Conservation (phyloP, 2,329 filamentous ascomycete genomes). For the Aspergillus cejpii region DNA sequence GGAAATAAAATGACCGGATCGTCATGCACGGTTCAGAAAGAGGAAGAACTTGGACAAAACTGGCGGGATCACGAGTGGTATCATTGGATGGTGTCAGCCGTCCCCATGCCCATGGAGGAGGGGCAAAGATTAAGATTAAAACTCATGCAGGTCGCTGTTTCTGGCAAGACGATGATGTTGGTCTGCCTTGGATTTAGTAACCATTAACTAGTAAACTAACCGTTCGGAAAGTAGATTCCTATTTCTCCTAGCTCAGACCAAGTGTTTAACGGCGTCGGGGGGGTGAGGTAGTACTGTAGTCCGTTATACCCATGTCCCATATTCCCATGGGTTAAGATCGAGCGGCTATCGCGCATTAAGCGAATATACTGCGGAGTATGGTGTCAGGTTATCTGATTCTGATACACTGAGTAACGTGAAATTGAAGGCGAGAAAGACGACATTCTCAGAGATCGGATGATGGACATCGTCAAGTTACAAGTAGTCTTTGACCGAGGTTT, state of each 20-base stretch:
- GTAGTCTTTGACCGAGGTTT: not conserved
- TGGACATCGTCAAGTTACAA: not conserved
- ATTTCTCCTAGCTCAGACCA: not conserved
- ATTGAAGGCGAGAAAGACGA: no score
- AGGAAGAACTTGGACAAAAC: constrained; percentile 8
- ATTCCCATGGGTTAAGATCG: no score
- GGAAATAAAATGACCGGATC: constrained; percentile 11
- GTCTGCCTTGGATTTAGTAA: no score
- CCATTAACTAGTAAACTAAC: no score
- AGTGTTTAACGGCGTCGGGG: not conserved
- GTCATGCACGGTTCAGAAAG: constrained; percentile 12
- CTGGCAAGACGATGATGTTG: constrained; percentile 2
- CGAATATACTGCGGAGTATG: not conserved
- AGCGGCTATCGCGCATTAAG: not conserved
- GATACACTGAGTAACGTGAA: no score
- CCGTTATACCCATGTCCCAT: no score
- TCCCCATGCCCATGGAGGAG: not conserved
- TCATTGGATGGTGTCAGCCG: not conserved
- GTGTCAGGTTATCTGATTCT: no score
- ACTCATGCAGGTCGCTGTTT: constrained; percentile 5
- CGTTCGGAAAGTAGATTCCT: constrained; percentile 1
- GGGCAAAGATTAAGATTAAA: constrained; percentile 5
- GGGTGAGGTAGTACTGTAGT: not conserved
- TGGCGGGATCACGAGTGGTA: not conserved
- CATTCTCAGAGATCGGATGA: no score